Conservation (phyloP, 169 alveolate species). For the Eimeria maxima region DNA sequence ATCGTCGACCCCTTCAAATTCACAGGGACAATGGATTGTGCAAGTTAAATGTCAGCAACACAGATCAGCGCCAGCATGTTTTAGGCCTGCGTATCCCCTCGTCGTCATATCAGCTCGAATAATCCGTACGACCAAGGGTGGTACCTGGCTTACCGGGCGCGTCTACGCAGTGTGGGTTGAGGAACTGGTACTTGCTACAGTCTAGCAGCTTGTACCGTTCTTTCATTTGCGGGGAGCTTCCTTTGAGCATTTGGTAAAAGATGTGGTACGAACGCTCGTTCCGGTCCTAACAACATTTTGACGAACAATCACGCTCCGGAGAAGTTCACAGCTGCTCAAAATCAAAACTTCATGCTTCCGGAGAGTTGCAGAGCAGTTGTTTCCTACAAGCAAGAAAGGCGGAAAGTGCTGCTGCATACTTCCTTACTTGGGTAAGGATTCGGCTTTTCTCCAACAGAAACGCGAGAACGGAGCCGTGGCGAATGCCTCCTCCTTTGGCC, state of each 20-base stretch:
- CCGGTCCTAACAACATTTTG: constrained; percentile 64
- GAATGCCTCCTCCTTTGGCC: constrained; percentile 94
- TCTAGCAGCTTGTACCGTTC: constrained; percentile 88
- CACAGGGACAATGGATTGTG: background rate
- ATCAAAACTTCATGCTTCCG: background rate
- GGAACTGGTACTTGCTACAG: constrained; percentile 88
- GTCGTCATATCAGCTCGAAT: background rate
- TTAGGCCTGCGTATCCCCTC: background rate
- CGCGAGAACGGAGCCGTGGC: constrained; percentile 95
- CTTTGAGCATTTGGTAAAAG: constrained; percentile 96
- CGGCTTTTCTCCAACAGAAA: constrained; percentile 98
- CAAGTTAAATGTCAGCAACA: background rate
- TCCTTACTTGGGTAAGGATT: constrained; percentile 92
- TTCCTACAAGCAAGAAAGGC: constrained; percentile 33
- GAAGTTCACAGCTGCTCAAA: background rate
- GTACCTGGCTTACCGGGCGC: constrained; percentile 87
- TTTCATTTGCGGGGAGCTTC: constrained; percentile 92
- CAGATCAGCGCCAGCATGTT: background rate
- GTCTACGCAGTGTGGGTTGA: constrained; percentile 94
- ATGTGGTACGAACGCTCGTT: constrained; percentile 98
- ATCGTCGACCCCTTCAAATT: constrained; percentile 93
- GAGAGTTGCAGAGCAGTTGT: too few species aligned
- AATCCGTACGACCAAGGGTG: too few species aligned
- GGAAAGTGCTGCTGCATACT: constrained; percentile 13
- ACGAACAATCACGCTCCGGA: background rate